Conservation (phyloP, 2,329 filamentous ascomycete genomes). For the Ophiosphaerella korrae region DNA sequence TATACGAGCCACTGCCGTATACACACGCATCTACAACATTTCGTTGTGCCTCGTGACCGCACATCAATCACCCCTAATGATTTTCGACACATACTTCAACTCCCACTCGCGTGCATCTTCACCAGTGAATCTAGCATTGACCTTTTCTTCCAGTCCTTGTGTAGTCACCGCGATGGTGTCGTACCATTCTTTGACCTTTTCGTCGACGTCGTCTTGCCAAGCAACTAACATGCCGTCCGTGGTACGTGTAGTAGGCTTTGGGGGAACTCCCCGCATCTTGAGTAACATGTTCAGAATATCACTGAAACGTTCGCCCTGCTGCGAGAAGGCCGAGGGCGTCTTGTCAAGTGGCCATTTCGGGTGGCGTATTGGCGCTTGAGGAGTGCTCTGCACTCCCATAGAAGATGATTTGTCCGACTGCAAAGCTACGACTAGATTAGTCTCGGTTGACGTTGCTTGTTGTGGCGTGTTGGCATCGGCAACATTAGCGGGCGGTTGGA, state of each 20-base stretch:
- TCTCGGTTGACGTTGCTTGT: slow-evolving; percentile 12
- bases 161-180: slow-evolving; percentile 38
- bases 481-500: slow-evolving; percentile 5
- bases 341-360: slow-evolving; percentile 60
- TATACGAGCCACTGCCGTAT: too few species aligned
- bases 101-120: slow-evolving; percentile 44
- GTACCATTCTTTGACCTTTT: slow-evolving; percentile 44
- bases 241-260: slow-evolving; percentile 41
- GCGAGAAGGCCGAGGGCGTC: slow-evolving; percentile 57
- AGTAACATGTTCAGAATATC: slow-evolving; percentile 63
- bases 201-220: slow-evolving; percentile 39
- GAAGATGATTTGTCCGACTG: slow-evolving; percentile 21
- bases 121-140: slow-evolving; percentile 37
- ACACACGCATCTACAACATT: too few species aligned
- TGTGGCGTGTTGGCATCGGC: slow-evolving; percentile 4
- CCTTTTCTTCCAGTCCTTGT: slow-evolving; percentile 32
- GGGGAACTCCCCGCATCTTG: slow-evolving; percentile 59
- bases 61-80: slow-evolving; percentile 33
- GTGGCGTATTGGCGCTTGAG: slow-evolving; percentile 17
- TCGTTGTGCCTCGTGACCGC: too few species aligned
- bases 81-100: slow-evolving; percentile 44
- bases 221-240: slow-evolving; percentile 44
- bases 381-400: slow-evolving; percentile 1
- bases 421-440: slow-evolving; percentile 30
- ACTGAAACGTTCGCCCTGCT: slow-evolving; percentile 63